Evolutionary conservation across 2,329 filamentous ascomycete species (phyloP).

Genomic region (Myriosclerotinia curreyana): DNA sequence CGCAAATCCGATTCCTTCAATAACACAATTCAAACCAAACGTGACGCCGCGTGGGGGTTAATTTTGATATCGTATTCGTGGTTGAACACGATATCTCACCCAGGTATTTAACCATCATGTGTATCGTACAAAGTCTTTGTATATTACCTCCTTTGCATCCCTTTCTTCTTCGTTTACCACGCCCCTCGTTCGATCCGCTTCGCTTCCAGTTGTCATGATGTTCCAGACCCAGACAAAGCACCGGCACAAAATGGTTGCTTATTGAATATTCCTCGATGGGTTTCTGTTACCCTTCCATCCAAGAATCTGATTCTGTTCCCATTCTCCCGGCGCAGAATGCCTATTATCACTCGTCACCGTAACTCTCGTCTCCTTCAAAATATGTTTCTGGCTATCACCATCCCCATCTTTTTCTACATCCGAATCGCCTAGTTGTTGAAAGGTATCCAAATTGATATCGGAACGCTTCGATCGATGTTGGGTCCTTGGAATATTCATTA

Average conservation of each 20-base stretch:
- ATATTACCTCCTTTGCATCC: neutral
- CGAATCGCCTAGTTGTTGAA: constrained; percentile 27
- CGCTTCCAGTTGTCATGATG: too few relatives aligned
- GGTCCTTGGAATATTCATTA: constrained; percentile 21
- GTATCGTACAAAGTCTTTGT: constrained; percentile 4
- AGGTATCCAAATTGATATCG: constrained; percentile 30
- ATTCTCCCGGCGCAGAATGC: constrained; percentile 26
- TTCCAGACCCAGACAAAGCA: too few relatives aligned
- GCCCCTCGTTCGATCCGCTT: neutral
- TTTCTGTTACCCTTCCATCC: constrained; percentile 3
- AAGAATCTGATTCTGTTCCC: constrained; percentile 24
- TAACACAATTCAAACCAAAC: neutral
- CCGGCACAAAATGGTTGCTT: neutral
- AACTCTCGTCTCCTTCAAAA: constrained; percentile 41
- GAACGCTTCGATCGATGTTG: constrained; percentile 12
- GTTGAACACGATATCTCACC: constrained; percentile 3
- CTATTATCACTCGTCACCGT: constrained; percentile 30
- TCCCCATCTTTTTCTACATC: constrained; percentile 27
- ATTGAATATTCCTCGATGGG: neutral
- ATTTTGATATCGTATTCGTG: neutral
- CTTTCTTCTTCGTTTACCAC: neutral
- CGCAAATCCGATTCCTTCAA: neutral
- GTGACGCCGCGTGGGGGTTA: neutral
- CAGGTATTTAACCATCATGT: constrained; percentile 1
- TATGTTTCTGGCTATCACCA: constrained; percentile 42